Evolutionary conservation across 2,329 filamentous ascomycete genomes (phyloP), one percentile per base, ranked within the genome.

Genomic region (Ophiocordyceps camponoti-rufipedis): DNA sequence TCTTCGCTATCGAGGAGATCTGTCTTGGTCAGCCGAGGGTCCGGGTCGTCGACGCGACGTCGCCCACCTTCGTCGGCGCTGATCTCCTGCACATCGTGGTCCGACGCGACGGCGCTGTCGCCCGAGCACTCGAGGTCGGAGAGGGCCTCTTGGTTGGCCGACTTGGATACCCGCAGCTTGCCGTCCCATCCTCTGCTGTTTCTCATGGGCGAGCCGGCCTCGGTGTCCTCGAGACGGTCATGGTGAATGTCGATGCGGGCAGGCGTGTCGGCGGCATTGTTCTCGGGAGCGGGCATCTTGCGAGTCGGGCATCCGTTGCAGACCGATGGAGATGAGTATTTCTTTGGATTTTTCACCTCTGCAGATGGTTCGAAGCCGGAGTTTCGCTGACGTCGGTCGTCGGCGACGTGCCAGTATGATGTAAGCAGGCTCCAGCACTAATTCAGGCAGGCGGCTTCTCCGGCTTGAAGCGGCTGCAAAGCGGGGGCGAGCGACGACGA

Each of bases 91-190:
- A 94, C 86, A 57, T 81, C 70, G 47, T 93, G 82, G 44, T 81
- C 80, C 0, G 75, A 76, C 49, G 83, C 64, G 18, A 80, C 71
- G 48, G 80, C 75, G 49, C 79, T 74, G 11, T 79, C 75, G 51
- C 73, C 87, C 14, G 85, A 91, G 58, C 89, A 86, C 47, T 94
- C 87, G 0, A 84, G 78, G 55, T 95, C 87, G 41, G 82, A 83
- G 44, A 94, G 63, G 10, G 83, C 85, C 56, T 91, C 85, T 2
- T 85, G 82, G 56, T 94, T 93, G 23, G 74, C 58, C 10, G 61
- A 56, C 57, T 75, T 80, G 49, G 83, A 78, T 44, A 94, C 65
- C 38, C 85, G 73, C 48, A 89, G 70, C 64, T 89, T 89, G 50
- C 85, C 85, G 60, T 89, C 85, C 85, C 85, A 89, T 49, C 85